These are phyloP conservation scores for Ogataea hybrid DNA, from an alignment of 1,139 yeast genomes.

Conservation along the genomic window DNA sequence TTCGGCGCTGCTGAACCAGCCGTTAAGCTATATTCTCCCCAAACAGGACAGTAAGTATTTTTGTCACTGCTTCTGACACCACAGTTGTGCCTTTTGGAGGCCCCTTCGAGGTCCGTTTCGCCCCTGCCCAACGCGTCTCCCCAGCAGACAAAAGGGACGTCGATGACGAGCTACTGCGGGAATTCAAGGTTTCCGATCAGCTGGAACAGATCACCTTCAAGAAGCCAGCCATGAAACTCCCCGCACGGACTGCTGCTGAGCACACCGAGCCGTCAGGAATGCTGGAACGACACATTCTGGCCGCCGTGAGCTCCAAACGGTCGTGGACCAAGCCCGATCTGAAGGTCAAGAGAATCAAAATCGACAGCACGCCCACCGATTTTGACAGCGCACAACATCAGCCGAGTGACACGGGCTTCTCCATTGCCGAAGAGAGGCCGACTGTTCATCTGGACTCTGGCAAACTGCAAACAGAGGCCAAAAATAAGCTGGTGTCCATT, in stretches of 20 bases:
- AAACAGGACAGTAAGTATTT: conserved; percentile 34
- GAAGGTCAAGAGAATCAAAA: conserved; percentile 26
- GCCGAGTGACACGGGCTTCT: neutral
- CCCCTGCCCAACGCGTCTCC: conserved; percentile 9
- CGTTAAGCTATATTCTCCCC: conserved; percentile 36
- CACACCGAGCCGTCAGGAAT: neutral
- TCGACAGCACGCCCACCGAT: conserved; percentile 12
- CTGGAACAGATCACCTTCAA: conserved; percentile 26
- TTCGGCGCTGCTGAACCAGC: conserved; percentile 33
- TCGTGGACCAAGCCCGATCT: conserved; percentile 25
- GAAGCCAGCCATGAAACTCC: conserved; percentile 24
- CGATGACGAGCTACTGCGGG: conserved; percentile 13
- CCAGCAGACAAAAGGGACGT: conserved; percentile 1
- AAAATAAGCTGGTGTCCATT: neutral
- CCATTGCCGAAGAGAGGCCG: neutral
- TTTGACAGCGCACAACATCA: conserved; percentile 6
- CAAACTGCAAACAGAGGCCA: conserved; percentile 1
- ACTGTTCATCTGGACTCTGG: neutral
- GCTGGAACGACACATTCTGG: conserved; percentile 2
- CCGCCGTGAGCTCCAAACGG: conserved; percentile 1
- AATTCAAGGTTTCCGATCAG: conserved; percentile 17
- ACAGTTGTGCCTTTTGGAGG: conserved; percentile 24
- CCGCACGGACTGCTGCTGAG: neutral
- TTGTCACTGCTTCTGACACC: conserved; percentile 1
- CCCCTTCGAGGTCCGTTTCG: conserved; percentile 24